These are phyloP conservation scores for Leishmania amazonensis DNA, from an alignment of 208 protist species.

Conservation along the genomic window DNA sequence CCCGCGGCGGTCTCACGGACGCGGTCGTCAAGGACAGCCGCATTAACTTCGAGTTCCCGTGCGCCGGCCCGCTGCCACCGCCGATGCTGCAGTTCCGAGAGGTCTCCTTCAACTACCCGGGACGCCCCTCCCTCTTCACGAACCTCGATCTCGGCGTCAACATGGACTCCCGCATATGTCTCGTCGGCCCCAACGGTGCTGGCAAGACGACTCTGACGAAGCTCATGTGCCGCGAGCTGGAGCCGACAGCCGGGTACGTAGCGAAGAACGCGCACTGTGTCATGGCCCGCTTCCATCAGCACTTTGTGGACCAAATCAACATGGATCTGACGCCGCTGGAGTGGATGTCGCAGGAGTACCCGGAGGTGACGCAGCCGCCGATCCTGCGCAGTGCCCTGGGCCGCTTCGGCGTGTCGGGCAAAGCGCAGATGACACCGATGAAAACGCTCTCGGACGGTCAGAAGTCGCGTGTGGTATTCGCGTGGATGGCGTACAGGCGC, in stretches of 20 bases:
- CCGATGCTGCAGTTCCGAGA: conserved; percentile 96
- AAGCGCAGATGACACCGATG: conserved; percentile 92
- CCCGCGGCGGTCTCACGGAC: conserved; percentile 94
- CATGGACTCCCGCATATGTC: conserved; percentile 95
- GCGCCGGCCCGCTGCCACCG: conserved; percentile 79
- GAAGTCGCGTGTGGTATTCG: conserved; percentile 97
- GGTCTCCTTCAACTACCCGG: conserved; percentile 91
- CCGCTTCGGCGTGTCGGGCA: conserved; percentile 92
- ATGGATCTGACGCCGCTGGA: conserved; percentile 92
- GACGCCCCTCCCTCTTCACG: conserved; percentile 85
- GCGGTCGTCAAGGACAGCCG: conserved; percentile 78
- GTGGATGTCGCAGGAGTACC: conserved; percentile 95
- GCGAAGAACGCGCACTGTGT: conserved; percentile 92
- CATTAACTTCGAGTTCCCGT: conserved; percentile 89
- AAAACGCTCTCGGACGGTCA: conserved; percentile 96
- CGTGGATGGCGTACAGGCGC: conserved; percentile 92
- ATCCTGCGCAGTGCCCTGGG: conserved; percentile 94
- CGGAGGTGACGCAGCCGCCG: conserved; percentile 80
- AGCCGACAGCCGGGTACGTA: conserved; percentile 90
- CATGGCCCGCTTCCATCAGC: conserved; percentile 96
- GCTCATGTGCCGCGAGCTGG: conserved; percentile 94
- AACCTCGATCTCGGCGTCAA: conserved; percentile 95
- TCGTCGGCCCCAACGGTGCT: conserved; percentile 97
- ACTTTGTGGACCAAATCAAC: conserved; percentile 96
- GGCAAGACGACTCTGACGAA: conserved; percentile 98